phyloP scores from a whole-genome alignment of 2,329 filamentous ascomycete genomes.

The Cercospora sojina region DNA sequence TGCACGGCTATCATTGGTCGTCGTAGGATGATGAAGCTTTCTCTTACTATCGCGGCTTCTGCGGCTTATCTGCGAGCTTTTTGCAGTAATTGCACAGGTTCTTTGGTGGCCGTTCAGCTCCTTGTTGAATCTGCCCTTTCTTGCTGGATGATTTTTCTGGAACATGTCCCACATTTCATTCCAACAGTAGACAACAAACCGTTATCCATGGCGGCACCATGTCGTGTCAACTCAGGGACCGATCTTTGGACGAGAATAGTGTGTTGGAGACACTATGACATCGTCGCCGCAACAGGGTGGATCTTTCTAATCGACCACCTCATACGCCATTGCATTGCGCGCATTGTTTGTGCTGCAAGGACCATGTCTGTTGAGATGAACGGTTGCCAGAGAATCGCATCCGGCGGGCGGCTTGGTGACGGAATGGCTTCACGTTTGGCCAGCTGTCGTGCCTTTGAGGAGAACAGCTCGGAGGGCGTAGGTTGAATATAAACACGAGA shows the following conservation, averaged over 20 bases:
- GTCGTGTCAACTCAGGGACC: slow-evolving; percentile 23
- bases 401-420: slow-evolving; percentile 8
- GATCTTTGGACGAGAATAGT: slow-evolving; percentile 15
- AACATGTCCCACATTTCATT: slow-evolving; percentile 14
- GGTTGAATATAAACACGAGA: slow-evolving; percentile 18
- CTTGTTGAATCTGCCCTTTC: background rate
- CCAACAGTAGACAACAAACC: background rate
- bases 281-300: slow-evolving; percentile 25
- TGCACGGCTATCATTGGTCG: slow-evolving; percentile 2
- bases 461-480: slow-evolving; percentile 4
- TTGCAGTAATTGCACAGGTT: slow-evolving; percentile 5
- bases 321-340: slow-evolving; percentile 5
- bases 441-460: slow-evolving; percentile 3
- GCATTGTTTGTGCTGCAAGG: slow-evolving; percentile 7
- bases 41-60: background rate
- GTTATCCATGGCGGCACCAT: slow-evolving; percentile 8
- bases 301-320: slow-evolving; percentile 12
- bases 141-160: background rate
- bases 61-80: background rate
- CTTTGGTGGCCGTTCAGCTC: background rate
- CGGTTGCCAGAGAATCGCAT: slow-evolving; percentile 3
- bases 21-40: slow-evolving; percentile 4
- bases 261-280: slow-evolving; percentile 28
- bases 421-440: background rate
- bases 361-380: slow-evolving; percentile 14